These are phyloP conservation scores for Domatiomyces globalis DNA, from an alignment of 2,329 filamentous ascomycete genomes.

Conservation along the genomic window DNA sequence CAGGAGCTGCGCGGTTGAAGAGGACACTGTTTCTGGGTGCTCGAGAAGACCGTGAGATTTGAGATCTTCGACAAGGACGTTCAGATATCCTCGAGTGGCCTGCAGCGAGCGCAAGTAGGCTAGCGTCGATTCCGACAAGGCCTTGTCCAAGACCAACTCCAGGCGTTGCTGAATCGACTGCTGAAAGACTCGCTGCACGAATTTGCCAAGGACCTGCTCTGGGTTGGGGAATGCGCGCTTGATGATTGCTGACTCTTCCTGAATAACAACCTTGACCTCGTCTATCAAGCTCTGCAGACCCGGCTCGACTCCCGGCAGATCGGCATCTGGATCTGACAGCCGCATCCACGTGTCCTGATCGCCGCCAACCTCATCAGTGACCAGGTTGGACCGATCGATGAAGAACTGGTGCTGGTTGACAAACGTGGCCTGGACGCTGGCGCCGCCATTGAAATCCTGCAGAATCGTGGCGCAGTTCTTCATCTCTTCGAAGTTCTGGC, in stretches of 20 bases:
- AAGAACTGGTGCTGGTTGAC: constrained; percentile 99
- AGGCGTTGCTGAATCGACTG: constrained; percentile 94
- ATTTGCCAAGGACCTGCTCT: constrained; percentile 82
- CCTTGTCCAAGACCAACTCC: constrained; percentile 92
- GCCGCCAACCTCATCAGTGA: constrained; percentile 62
- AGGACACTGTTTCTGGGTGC: constrained; percentile 79
- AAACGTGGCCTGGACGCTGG: constrained; percentile 88
- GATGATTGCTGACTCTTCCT: constrained; percentile 94
- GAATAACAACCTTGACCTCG: constrained; percentile 87
- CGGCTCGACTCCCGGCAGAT: constrained; percentile 79
- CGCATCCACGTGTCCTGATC: constrained; percentile 67
- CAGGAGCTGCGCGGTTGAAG: constrained; percentile 59
- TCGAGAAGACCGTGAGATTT: constrained; percentile 92
- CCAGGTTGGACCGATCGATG: constrained; percentile 84
- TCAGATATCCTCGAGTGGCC: constrained; percentile 79
- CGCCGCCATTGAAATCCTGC: constrained; percentile 88
- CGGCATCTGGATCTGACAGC: constrained; percentile 83
- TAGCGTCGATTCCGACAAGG: constrained; percentile 75
- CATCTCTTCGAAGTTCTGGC: constrained; percentile 96
- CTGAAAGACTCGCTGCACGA: constrained; percentile 90
- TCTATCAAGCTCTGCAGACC: constrained; percentile 84
- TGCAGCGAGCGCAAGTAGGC: constrained; percentile 85
- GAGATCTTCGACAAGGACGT: constrained; percentile 73
- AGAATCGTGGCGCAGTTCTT: constrained; percentile 88
- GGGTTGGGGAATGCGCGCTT: constrained; percentile 93